These are phyloP conservation scores for Apiospora aurea DNA, from an alignment of 2,329 filamentous ascomycete species.

Conservation along the genomic window DNA sequence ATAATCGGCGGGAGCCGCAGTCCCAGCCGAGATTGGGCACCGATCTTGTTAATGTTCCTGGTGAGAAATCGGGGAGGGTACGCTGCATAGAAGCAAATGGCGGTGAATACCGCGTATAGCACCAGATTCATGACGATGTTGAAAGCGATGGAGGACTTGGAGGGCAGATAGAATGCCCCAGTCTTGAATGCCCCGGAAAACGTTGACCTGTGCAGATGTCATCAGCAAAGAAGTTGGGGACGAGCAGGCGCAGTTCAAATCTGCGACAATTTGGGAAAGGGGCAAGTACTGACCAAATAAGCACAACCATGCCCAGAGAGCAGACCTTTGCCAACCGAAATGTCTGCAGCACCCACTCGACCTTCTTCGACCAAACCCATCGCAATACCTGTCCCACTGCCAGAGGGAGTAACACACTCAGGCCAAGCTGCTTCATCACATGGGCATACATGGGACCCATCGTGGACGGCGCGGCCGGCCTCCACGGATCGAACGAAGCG, in stretches of 20 bases:
- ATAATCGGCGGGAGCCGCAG: constrained; percentile 39
- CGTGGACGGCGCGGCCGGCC: constrained; percentile 58
- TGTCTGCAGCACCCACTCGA: constrained; percentile 59
- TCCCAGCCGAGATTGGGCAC: constrained; percentile 43
- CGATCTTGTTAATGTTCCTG: constrained; percentile 41
- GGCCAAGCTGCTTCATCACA: constrained; percentile 72
- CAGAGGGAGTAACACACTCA: constrained; percentile 72
- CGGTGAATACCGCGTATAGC: constrained; percentile 67
- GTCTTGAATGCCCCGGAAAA: constrained; percentile 72
- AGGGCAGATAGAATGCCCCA: constrained; percentile 64
- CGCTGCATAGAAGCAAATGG: constrained; percentile 63
- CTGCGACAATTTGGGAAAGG: background rate
- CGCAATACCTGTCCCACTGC: constrained; percentile 67
- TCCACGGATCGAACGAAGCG: constrained; percentile 62
- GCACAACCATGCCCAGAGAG: constrained; percentile 53
- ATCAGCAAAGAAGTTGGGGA: background rate
- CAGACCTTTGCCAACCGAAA: constrained; percentile 60
- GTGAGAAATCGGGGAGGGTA: constrained; percentile 49
- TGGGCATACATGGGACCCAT: constrained; percentile 68
- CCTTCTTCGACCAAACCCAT: constrained; percentile 56
- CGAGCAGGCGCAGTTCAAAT: background rate
- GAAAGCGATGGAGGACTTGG: constrained; percentile 68
- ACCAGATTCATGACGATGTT: constrained; percentile 72
- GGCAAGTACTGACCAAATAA: constrained; percentile 53
- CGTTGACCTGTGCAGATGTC: constrained; percentile 62